Evolutionary conservation across 2,329 filamentous ascomycete genomes (phyloP), one percentile per base, ranked within the genome.

Genomic region (Aspergillus sp.): DNA sequence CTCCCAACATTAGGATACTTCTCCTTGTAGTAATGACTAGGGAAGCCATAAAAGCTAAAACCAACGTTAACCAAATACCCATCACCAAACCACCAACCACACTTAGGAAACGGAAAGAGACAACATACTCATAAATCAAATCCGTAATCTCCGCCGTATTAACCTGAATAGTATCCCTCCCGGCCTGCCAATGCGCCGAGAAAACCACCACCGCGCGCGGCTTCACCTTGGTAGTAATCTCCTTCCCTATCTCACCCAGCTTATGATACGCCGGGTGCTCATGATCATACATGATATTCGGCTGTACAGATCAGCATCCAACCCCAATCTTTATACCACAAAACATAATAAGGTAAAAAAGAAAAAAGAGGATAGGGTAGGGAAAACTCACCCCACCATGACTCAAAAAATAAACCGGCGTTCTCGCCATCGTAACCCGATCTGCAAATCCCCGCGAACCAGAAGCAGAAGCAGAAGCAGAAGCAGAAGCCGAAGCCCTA

Each of bases 121-220:
- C 56, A 43, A 67, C 74, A 59, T 74, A 86, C 84, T 91, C 89
- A 72, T 91, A 91, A 54, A 91, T 89, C 65, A 91, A 70, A 59
- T 88, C 84, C 3, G 84, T 86, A n/a, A 81, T 76, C 59, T 86
- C 85, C 3, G 84, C 86, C 8, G 83, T 85, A 72, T 91, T 91
- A 66, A 91, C 82, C 68, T 88, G 79, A 63, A 91, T 83, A 3
- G 78, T 80, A 66, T 82, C 78, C 41, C 76, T 75, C 1, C 70
- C 57, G 6, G 82, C 86, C 76, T 91, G 87, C 90, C 90, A 92
- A 74, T 93, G 90, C 1, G 89, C 90, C 0, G 89, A 91, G 71
- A 93, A 89, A 25, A 92, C 87, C 1, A 92, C 86, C 15, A 92
- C 83, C 2, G 89, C 90, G 63, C 85, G 87, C 1, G 90, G 90